Base-by-base conservation (phyloP, 2,329 filamentous ascomycete genomes). In the Ophiocordyceps australis region DNA sequence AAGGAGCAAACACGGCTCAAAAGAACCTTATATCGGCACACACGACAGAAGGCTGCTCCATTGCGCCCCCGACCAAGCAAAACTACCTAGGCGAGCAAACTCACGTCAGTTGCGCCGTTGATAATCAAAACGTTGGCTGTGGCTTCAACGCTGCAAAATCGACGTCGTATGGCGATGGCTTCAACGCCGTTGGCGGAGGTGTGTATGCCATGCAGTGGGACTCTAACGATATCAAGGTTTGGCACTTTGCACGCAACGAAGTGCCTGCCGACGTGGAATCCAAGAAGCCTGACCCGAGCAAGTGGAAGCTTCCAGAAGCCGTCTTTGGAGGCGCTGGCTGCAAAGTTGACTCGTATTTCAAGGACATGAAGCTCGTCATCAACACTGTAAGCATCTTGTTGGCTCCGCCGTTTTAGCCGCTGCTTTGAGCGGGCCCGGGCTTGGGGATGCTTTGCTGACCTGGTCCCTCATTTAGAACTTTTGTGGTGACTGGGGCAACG, bases 171-270 rank as follows among this genome's bases (percentile, higher is more conserved):
- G 74, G 74, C 2, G 59, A 68, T 27, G 55, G 58, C 1, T 81
- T 83, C 54, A 82, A 83, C 42, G 55, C 55, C 8, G 63, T 46
- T 19, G 57, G 61, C 2, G 74, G 75, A n/a, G 74, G 74, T 16
- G 62, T 79, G 4, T 80, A 77, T 36, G 74, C 71, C 5, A 64
- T 75, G 36, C 59, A 75, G 38, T 89, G 80, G 78, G 74, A 74
- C 25, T 51, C 56, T 8, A 49, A 65, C 2, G 64, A 61, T 29
- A 76, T 91, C 43, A 71, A 62, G 29, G 58, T 89, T 33, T 91
- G 74, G 71, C 78, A 79, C 54, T 91, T 83, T 47, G 55, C 71
- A 2, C 65, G 75, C n/a, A 51, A 49, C 17, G 43, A 47, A 7
- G 65, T 85, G 21, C 81, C 82, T 0, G 40, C 46, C 1, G 74